Conservation (phyloP, 768 basidiomycete species). For the Psilocybe tampanensis region DNA sequence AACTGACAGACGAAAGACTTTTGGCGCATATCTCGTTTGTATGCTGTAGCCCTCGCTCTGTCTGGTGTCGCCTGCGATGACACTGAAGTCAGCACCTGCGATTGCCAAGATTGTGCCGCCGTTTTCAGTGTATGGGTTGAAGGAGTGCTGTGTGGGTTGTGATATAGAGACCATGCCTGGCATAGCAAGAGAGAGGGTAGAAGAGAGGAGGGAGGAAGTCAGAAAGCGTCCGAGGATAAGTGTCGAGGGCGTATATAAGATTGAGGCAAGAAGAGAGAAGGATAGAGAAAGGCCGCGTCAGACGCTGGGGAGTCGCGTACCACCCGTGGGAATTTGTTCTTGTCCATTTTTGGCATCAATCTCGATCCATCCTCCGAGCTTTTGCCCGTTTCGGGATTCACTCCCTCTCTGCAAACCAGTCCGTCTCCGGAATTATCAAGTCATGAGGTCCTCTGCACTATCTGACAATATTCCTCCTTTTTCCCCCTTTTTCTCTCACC, state of each 20-base stretch:
- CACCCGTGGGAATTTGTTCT: slow-evolving; percentile 36
- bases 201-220: slow-evolving; percentile 15
- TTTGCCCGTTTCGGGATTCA: slow-evolving; percentile 29
- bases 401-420: slow-evolving; percentile 13
- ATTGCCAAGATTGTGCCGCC: slow-evolving; percentile 97
- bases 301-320: slow-evolving; percentile 41
- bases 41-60: slow-evolving; percentile 98
- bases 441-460: slow-evolving; percentile 9
- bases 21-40: slow-evolving; percentile 95
- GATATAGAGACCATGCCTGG: slow-evolving; percentile 38
- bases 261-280: slow-evolving; percentile 24
- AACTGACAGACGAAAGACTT: slow-evolving; percentile 90
- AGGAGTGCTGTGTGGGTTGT: slow-evolving; percentile 52
- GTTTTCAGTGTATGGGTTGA: slow-evolving; percentile 91
- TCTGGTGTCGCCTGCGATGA: slow-evolving; percentile 95
- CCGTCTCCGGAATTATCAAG: slow-evolving; percentile 39
- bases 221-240: slow-evolving; percentile 25
- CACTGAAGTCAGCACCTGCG: slow-evolving; percentile 89
- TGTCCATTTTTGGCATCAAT: slow-evolving; percentile 15
- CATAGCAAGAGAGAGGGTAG: slow-evolving; percentile 23
- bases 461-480: neutral
- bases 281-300: slow-evolving; percentile 44
- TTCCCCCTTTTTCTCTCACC: neutral
- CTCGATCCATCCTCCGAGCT: slow-evolving; percentile 36
- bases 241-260: slow-evolving; percentile 27